phyloP scores from a whole-genome alignment of 352 stramenopile genomes.

The Saprolegnia diclina region DNA sequence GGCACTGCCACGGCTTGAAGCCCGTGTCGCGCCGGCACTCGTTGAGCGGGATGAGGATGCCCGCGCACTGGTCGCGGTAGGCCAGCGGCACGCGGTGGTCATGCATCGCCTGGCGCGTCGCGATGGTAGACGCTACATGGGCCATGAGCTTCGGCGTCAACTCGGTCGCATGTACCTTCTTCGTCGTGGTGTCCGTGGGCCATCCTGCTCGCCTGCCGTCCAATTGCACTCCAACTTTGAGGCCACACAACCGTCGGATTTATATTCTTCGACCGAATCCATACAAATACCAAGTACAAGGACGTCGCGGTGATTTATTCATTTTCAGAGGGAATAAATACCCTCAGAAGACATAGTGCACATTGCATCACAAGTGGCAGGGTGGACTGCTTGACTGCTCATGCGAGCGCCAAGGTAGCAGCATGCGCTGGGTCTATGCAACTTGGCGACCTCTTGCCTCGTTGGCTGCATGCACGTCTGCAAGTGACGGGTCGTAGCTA shows the following conservation, averaged over 20 bases:
- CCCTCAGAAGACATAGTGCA: background rate
- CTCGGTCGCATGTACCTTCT: slow-evolving; percentile 14
- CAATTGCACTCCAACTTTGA: slow-evolving; percentile 1
- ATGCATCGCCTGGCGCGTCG: slow-evolving; percentile 89
- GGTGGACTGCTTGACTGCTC: no score
- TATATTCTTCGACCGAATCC: background rate
- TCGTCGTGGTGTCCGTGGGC: slow-evolving; percentile 27
- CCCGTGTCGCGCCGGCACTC: slow-evolving; percentile 91
- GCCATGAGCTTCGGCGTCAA: background rate
- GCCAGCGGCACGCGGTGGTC: slow-evolving; percentile 89
- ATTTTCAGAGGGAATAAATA: background rate
- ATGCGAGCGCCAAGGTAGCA: no score
- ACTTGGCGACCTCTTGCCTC: no score
- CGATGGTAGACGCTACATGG: slow-evolving; percentile 57
- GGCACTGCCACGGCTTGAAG: slow-evolving; percentile 93
- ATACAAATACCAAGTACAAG: slow-evolving; percentile 16
- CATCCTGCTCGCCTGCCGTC: slow-evolving; percentile 10
- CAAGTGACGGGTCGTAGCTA: no score
- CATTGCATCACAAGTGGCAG: background rate
- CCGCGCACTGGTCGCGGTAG: slow-evolving; percentile 94
- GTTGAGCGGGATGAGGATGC: slow-evolving; percentile 94
- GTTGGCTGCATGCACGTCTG: no score
- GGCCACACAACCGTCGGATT: slow-evolving; percentile 19
- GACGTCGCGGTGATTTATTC: background rate
- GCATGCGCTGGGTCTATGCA: no score